phyloP scores from a whole-genome alignment of 2,329 filamentous ascomycete genomes.

The Grosmannia serpens region DNA sequence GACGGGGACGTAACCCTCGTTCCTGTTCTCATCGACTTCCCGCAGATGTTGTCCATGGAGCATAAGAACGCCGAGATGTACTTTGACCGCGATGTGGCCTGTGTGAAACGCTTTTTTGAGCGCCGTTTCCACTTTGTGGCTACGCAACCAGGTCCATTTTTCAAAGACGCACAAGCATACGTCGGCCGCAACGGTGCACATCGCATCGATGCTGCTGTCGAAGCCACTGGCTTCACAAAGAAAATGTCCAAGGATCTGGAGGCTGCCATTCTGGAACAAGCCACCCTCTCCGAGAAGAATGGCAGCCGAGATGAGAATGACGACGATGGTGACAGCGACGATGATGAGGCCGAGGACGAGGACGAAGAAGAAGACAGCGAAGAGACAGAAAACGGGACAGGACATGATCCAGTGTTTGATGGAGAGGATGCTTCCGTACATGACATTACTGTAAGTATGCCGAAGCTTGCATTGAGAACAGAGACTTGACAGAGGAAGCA shows the following conservation, averaged over 20 bases:
- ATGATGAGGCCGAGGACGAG: not conserved
- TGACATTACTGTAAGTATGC: conserved; percentile 2
- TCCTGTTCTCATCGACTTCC: conserved; percentile 92
- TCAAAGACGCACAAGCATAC: conserved; percentile 68
- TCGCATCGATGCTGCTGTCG: conserved; percentile 75
- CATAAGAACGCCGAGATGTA: conserved; percentile 93
- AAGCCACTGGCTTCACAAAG: conserved; percentile 89
- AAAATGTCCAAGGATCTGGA: conserved; percentile 96
- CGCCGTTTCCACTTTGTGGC: conserved; percentile 79
- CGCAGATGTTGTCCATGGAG: conserved; percentile 94
- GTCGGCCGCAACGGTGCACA: conserved; percentile 52
- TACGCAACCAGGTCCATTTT: conserved; percentile 74
- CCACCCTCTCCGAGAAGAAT: conserved; percentile 26
- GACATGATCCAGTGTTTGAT: not conserved
- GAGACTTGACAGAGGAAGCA: not conserved
- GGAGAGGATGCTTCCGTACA: not conserved
- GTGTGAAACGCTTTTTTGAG: conserved; percentile 89
- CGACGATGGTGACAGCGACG: conserved; percentile 15
- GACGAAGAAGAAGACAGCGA: not conserved
- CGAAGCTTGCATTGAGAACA: not conserved
- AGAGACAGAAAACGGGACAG: not conserved
- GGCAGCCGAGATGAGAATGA: conserved; percentile 20
- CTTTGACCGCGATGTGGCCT: conserved; percentile 91
- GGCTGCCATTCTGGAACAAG: conserved; percentile 74
- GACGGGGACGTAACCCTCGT: conserved; percentile 31